phyloP scores from a whole-genome alignment of 192 early-diverging fungal species.

The Gryganskiella cystojenkinii region DNA sequence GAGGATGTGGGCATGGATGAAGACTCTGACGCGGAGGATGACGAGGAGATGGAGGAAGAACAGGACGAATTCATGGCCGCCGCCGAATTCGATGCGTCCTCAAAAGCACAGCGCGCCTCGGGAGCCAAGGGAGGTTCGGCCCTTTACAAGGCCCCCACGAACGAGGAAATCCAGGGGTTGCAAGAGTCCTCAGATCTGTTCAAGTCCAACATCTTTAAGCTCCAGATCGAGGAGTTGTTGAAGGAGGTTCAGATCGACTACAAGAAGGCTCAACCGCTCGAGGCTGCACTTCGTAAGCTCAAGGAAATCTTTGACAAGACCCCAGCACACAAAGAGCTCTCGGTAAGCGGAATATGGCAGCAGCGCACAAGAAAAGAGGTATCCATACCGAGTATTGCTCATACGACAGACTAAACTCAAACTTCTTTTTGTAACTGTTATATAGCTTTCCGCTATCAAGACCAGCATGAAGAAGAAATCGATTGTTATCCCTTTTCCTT shows the following conservation, averaged over 20 bases:
- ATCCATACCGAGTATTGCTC: not conserved
- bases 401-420: not conserved
- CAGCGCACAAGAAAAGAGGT: too few relatives aligned
- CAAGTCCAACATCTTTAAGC: conserved; percentile 92
- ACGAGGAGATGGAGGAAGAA: conserved; percentile 41
- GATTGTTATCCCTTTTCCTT: conserved; percentile 79
- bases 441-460: conserved; percentile 56
- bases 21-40: conserved; percentile 22
- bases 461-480: conserved; percentile 64
- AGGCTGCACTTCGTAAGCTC: conserved; percentile 72
- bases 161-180: conserved; percentile 85
- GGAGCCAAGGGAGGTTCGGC: conserved; percentile 49
- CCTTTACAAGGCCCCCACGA: conserved; percentile 68
- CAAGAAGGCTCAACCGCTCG: conserved; percentile 66
- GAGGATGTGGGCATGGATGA: conserved; percentile 47
- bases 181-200: conserved; percentile 85
- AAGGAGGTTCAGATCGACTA: conserved; percentile 73
- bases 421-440: not conserved
- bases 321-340: conserved; percentile 58
- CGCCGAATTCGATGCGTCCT: conserved; percentile 39
- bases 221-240: conserved; percentile 86
- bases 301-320: conserved; percentile 76
- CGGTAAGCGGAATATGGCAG: conserved; percentile 56
- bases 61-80: conserved; percentile 50
- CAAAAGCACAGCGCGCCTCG: conserved; percentile 28